Evolutionary conservation across 768 basidiomycete species (phyloP).

Genomic region (Xanthoconium stramineum): DNA sequence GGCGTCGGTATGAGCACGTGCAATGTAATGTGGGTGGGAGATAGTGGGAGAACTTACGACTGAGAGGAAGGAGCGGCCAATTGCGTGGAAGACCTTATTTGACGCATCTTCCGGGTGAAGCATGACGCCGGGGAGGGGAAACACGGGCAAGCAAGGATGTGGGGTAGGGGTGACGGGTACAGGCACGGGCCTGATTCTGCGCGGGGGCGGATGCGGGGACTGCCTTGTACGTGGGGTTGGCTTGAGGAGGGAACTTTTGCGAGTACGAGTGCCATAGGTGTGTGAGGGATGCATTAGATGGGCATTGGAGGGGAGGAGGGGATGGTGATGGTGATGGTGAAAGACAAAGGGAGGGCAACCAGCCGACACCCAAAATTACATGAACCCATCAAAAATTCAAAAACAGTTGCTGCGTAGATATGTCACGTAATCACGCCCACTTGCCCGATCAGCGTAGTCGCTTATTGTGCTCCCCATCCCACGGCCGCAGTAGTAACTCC

Average conservation of each 20-base stretch:
- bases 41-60: slow-evolving; percentile 48
- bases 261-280: slow-evolving; percentile 54
- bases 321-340: slow-evolving; percentile 26
- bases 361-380: slow-evolving; percentile 30
- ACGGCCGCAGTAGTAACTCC: no score
- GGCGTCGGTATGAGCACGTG: slow-evolving; percentile 14
- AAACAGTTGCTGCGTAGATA: slow-evolving; percentile 31
- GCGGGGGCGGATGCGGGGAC: slow-evolving; percentile 33
- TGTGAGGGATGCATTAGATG: slow-evolving; percentile 27
- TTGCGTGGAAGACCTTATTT: slow-evolving; percentile 70
- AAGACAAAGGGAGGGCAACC: slow-evolving; percentile 28
- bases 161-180: slow-evolving; percentile 19
- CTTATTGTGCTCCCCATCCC: no score
- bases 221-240: slow-evolving; percentile 52
- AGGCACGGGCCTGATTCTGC: slow-evolving; percentile 33
- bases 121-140: slow-evolving; percentile 62
- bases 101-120: slow-evolving; percentile 72
- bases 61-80: slow-evolving; percentile 69
- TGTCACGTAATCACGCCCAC: slow-evolving; percentile 24
- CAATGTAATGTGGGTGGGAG: slow-evolving; percentile 14
- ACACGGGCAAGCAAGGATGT: slow-evolving; percentile 35
- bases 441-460: slow-evolving; percentile 18
- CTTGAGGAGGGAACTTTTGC: slow-evolving; percentile 49
- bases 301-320: slow-evolving; percentile 10
- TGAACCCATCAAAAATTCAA: slow-evolving; percentile 33